These are phyloP conservation scores for Gomphus sp. DNA, from an alignment of 1,284 basidiomycete genomes.

Conservation along the genomic window DNA sequence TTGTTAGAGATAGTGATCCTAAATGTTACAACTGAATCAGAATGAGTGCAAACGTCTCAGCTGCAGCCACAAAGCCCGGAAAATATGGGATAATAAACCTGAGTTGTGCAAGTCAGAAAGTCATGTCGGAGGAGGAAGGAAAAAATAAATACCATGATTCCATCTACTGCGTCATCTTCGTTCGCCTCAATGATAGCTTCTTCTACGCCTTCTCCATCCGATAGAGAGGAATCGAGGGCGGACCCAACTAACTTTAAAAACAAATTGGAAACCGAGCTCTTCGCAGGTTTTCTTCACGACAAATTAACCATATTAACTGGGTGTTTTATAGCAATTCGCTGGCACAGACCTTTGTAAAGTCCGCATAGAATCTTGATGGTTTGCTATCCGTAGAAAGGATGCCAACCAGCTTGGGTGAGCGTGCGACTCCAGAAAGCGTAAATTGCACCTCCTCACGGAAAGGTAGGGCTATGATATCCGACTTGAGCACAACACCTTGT, in stretches of 20 bases:
- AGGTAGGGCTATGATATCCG: constrained; percentile 56
- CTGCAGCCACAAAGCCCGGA: constrained; percentile 46
- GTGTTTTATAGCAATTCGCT: constrained; percentile 75
- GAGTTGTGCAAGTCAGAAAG: constrained; percentile 10
- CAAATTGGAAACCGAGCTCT: constrained; percentile 31
- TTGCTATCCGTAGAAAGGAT: constrained; percentile 84
- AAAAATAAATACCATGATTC: constrained; percentile 73
- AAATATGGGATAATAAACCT: constrained; percentile 94
- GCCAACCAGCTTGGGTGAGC: constrained; percentile 76
- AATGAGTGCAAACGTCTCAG: constrained; percentile 9
- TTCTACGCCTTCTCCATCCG: constrained; percentile 72
- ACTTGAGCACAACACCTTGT: constrained; percentile 69
- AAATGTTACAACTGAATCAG: constrained; percentile 3
- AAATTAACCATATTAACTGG: constrained; percentile 88
- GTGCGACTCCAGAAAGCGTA: constrained; percentile 30
- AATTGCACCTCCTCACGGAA: constrained; percentile 61
- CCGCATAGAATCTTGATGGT: constrained; percentile 86
- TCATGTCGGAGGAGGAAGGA: too few relatives aligned
- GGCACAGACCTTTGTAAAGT: constrained; percentile 63
- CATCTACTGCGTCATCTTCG: constrained; percentile 77
- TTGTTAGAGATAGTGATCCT: constrained; percentile 97
- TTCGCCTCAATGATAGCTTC: constrained; percentile 94
- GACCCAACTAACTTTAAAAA: constrained; percentile 39
- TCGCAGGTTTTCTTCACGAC: constrained; percentile 68
- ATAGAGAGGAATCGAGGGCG: constrained; percentile 23